Evolutionary conservation across 495 filamentous ascomycete species (phyloP).

Genomic region (Talaromyces ruber): DNA sequence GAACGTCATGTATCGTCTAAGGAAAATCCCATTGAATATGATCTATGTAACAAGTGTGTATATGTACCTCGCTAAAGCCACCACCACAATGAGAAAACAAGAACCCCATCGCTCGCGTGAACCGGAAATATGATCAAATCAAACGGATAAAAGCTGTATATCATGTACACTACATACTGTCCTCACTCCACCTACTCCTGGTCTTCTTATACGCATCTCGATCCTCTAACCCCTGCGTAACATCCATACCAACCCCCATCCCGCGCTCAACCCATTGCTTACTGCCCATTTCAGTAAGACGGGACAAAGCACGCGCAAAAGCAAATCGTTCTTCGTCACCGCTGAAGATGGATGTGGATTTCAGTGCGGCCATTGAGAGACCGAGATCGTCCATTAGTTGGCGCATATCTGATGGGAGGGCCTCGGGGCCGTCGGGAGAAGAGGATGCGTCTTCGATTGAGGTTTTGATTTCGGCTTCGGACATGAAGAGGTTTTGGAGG

Average conservation of each 20-base stretch:
- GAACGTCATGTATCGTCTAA: background rate
- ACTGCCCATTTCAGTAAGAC: constrained; percentile 87
- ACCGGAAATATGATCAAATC: background rate
- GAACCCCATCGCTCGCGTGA: background rate
- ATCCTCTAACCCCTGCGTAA: constrained; percentile 50
- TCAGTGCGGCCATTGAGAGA: constrained; percentile 74
- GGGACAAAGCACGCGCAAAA: constrained; percentile 79
- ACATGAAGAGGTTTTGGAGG: constrained; percentile 78
- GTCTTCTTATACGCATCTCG: constrained; percentile 57
- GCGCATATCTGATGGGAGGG: constrained; percentile 63
- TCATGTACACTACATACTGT: constrained; percentile 50
- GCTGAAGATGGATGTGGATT: constrained; percentile 79
- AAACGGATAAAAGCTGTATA: background rate
- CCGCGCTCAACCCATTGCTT: constrained; percentile 91
- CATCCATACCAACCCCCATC: constrained; percentile 61
- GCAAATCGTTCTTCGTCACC: constrained; percentile 97
- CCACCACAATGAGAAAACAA: background rate
- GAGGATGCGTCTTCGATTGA: constrained; percentile 18
- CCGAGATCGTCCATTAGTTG: constrained; percentile 91
- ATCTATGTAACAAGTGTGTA: background rate
- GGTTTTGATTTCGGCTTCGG: constrained; percentile 59
- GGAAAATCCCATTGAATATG: background rate
- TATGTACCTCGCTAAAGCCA: background rate
- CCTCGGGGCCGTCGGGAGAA: constrained; percentile 8
- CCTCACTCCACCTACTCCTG: constrained; percentile 60